Conservation (phyloP, 352 stramenopile genomes). For the Phytophthora pistaciae region DNA sequence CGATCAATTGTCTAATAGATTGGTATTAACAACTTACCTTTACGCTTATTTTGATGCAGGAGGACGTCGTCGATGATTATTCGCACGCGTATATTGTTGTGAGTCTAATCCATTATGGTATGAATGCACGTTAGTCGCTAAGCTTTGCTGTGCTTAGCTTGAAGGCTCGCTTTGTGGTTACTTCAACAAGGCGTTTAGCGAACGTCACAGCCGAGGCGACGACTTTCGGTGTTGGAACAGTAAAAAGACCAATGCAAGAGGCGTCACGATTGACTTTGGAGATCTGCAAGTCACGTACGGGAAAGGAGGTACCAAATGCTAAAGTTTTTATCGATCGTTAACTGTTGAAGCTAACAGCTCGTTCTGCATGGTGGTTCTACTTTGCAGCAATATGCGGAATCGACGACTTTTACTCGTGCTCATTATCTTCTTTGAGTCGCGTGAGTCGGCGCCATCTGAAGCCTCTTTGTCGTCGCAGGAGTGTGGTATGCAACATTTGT, state of each 20-base stretch:
- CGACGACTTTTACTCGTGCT: conserved; percentile 47
- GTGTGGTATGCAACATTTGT: conserved; percentile 39
- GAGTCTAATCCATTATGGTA: conserved; percentile 3
- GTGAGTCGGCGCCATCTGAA: conserved; percentile 10
- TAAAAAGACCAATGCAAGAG: conserved; percentile 46
- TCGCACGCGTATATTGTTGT: conserved; percentile 61
- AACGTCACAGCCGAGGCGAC: conserved; percentile 45
- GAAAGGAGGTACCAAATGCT: conserved; percentile 40
- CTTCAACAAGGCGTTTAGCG: conserved; percentile 67
- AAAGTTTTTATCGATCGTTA: neutral
- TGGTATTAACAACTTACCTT: neutral
- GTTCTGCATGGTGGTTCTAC: neutral
- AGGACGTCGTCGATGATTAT: conserved; percentile 50
- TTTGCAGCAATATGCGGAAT: conserved; percentile 61
- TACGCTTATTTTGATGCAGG: conserved; percentile 30
- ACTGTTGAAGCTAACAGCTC: neutral
- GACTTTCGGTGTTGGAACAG: conserved; percentile 63
- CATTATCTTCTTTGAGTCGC: neutral
- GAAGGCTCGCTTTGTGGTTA: conserved; percentile 79
- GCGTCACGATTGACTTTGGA: conserved; percentile 72
- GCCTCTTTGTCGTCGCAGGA: conserved; percentile 32
- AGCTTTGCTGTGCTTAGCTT: conserved; percentile 37
- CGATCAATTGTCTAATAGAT: neutral
- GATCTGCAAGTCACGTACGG: conserved; percentile 69
- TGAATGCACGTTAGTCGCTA: neutral